These are phyloP conservation scores for Pistacia vera DNA, from an alignment of 345 rosid species.

Conservation along the genomic window DNA sequence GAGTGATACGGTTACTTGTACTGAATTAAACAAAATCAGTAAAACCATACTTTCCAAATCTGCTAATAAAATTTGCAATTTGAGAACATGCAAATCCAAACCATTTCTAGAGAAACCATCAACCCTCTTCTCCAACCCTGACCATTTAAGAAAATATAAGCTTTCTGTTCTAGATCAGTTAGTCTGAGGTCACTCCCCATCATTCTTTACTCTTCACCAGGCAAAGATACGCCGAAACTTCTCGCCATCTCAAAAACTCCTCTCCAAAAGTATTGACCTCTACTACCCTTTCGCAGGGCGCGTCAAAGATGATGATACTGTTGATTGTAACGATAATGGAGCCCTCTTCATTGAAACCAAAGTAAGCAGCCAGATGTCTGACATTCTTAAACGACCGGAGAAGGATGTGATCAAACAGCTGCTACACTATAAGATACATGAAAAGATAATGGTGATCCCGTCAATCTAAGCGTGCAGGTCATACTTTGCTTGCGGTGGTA, in stretches of 20 bases:
- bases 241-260: slow-evolving; percentile 22
- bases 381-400: slow-evolving; percentile 11
- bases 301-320: slow-evolving; percentile 12
- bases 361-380: slow-evolving; percentile 9
- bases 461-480: slow-evolving; percentile 21
- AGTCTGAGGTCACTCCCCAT: no score
- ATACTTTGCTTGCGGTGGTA: slow-evolving; percentile 35
- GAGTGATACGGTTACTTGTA: no score
- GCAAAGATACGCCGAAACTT: neutral
- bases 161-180: neutral
- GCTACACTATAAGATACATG: slow-evolving; percentile 11
- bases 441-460: neutral
- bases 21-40: no score
- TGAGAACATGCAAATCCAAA: slow-evolving; percentile 10
- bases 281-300: slow-evolving; percentile 34
- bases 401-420: slow-evolving; percentile 6
- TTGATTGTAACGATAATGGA: slow-evolving; percentile 33
- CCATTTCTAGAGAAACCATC: slow-evolving; percentile 19
- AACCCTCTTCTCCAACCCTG: slow-evolving; percentile 36
- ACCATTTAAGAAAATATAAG: slow-evolving; percentile 15
- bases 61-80: no score
- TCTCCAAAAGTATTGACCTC: slow-evolving; percentile 16
- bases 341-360: slow-evolving; percentile 20
- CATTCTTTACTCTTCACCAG: slow-evolving; percentile 13
- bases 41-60: no score